phyloP scores from a whole-genome alignment of 2,329 filamentous ascomycete species.

The Aspergillus calidoustus region DNA sequence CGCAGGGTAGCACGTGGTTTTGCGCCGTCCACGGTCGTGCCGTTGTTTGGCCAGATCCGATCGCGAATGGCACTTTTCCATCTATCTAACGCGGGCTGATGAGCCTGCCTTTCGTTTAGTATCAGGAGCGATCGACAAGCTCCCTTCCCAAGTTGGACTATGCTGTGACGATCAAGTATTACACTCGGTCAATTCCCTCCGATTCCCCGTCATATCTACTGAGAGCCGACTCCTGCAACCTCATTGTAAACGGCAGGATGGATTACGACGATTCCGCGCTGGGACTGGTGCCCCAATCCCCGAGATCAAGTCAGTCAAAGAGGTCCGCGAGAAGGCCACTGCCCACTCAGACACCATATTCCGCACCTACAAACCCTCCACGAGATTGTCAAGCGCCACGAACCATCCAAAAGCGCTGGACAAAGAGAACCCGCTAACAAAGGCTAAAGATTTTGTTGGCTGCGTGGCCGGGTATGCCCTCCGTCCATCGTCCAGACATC shows the following conservation, averaged over 20 bases:
- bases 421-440: conserved; percentile 56
- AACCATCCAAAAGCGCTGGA: conserved; percentile 61
- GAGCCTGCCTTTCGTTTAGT: too few relatives aligned
- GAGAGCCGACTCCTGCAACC: background rate
- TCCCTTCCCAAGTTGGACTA: too few relatives aligned
- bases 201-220: background rate
- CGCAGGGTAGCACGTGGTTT: background rate
- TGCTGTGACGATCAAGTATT: too few relatives aligned
- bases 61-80: too few relatives aligned
- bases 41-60: too few relatives aligned
- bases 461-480: conserved; percentile 58
- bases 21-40: too few relatives aligned
- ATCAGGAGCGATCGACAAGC: too few relatives aligned
- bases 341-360: conserved; percentile 35
- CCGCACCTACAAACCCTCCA: conserved; percentile 40
- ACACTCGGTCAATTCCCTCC: too few relatives aligned
- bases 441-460: conserved; percentile 51
- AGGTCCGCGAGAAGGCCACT: background rate
- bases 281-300: conserved; percentile 1
- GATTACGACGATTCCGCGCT: background rate
- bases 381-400: conserved; percentile 55
- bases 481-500: conserved; percentile 59
- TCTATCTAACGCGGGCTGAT: background rate
- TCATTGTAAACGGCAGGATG: background rate
- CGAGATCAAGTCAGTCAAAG: background rate